Evolutionary conservation across 306 rosid genomes (phyloP).

Genomic region (Acacia crassicarpa): DNA sequence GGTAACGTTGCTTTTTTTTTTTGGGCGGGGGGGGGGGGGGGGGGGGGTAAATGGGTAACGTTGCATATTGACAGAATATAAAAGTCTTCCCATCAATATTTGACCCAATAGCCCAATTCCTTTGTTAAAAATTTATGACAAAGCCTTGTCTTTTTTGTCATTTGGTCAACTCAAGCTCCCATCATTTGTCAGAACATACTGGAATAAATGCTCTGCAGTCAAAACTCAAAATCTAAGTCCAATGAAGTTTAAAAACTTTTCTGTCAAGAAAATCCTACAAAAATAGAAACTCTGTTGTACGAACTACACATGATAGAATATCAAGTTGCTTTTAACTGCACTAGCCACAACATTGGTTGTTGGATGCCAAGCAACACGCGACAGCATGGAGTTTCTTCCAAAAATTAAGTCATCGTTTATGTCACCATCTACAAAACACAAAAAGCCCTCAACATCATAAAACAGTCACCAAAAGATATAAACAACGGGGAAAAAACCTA

Average conservation of each 20-base stretch:
- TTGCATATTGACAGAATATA: no score
- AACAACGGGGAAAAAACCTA: no score
- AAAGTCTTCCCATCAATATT: no score
- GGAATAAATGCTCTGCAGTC: neutral
- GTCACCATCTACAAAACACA: neutral
- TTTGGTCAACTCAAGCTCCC: neutral
- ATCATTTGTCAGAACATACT: neutral
- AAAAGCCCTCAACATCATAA: no score
- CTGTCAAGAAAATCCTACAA: neutral
- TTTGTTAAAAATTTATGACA: no score
- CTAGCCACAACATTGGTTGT: neutral
- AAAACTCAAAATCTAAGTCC: neutral
- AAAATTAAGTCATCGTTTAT: conserved; percentile 33
- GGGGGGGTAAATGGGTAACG: no score
- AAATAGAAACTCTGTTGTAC: neutral
- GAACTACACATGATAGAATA: conserved; percentile 51
- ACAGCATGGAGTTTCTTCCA: neutral
- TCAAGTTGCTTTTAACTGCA: conserved; percentile 50
- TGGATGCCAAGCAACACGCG: neutral
- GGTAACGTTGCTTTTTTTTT: no score
- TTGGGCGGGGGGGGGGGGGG: no score
- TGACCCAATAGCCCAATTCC: no score
- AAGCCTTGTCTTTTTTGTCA: no score
- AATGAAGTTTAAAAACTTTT: no score
- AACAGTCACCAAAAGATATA: neutral